A percentile compares a stretch with the other conserved stretches of the same genome.
Evolutionary conservation across 2,329 filamentous ascomycete species (phyloP).

Genomic region (Colletotrichum sp.): DNA sequence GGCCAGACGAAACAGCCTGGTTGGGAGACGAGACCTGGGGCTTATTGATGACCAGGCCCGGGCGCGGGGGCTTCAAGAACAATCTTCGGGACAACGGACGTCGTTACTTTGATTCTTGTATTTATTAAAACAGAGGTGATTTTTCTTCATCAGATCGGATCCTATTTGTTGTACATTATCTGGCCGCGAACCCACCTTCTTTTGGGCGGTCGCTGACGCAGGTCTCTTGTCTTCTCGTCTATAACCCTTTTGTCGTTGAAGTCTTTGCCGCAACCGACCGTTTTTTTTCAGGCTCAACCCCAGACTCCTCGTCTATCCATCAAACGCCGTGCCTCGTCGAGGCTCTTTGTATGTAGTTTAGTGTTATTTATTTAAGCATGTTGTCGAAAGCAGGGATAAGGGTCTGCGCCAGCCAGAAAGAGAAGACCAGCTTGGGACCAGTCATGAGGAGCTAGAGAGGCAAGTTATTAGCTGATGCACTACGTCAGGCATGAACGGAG

Average conservation of each 20-base stretch:
- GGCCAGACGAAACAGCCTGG: slow-evolving; percentile 43
- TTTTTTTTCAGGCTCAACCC: slow-evolving; percentile 43
- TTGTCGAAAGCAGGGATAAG: slow-evolving; percentile 89
- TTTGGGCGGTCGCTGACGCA: neutral
- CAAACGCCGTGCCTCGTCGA: slow-evolving; percentile 17
- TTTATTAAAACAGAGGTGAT: slow-evolving; percentile 18
- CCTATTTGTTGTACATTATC: slow-evolving; percentile 19
- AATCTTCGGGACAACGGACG: neutral
- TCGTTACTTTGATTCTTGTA: neutral
- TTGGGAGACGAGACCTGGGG: slow-evolving; percentile 47
- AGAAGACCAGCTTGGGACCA: slow-evolving; percentile 97
- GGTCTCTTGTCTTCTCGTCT: slow-evolving; percentile 3
- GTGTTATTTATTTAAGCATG: slow-evolving; percentile 39
- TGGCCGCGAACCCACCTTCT: neutral
- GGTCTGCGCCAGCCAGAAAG: slow-evolving; percentile 99
- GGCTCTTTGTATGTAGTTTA: neutral
- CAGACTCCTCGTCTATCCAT: slow-evolving; percentile 23
- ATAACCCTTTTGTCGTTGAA: neutral
- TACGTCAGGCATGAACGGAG: neutral
- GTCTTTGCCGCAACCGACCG: neutral
- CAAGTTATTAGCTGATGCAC: slow-evolving; percentile 18
- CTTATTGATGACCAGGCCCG: slow-evolving; percentile 42
- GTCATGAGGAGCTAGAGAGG: slow-evolving; percentile 84
- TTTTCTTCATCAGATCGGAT: slow-evolving; percentile 12
- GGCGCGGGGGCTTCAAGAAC: neutral